phyloP scores from a whole-genome alignment of 441 rosid species.

The Populus hybrid region DNA sequence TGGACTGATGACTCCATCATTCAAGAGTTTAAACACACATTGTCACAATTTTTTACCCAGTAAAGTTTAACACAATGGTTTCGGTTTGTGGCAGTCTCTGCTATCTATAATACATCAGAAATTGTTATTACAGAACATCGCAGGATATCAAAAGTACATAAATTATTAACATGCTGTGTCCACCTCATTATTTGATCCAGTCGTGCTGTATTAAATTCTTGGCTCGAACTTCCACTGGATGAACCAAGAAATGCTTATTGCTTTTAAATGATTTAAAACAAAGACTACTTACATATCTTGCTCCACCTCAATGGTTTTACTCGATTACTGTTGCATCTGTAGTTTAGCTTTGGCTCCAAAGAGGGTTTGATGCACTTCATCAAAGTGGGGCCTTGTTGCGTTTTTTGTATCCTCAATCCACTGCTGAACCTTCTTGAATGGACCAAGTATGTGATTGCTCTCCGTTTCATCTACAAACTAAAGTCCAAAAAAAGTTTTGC shows the following conservation, averaged over 20 bases:
- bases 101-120: too few relatives aligned
- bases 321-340: conserved; percentile 28
- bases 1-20: too few relatives aligned
- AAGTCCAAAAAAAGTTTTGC: background rate
- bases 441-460: conserved; percentile 48
- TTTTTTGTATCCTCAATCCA: conserved; percentile 70
- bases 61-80: too few relatives aligned
- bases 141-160: too few relatives aligned
- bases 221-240: background rate
- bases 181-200: background rate
- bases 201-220: too few relatives aligned
- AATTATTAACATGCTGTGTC: too few relatives aligned
- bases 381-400: conserved; percentile 67
- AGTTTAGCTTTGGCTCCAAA: conserved; percentile 33
- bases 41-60: too few relatives aligned
- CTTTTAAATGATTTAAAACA: background rate
- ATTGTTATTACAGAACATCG: too few relatives aligned
- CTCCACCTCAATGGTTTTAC: conserved; percentile 22
- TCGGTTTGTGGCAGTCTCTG: too few relatives aligned
- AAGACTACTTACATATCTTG: background rate
- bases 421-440: conserved; percentile 63
- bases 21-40: too few relatives aligned
- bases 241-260: background rate
- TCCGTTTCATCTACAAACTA: conserved; percentile 70
- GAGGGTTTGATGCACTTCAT: conserved; percentile 59